Evolutionary conservation across 176 grass and related monocot species (phyloP).

Genomic region (Panicum miliaceum): DNA sequence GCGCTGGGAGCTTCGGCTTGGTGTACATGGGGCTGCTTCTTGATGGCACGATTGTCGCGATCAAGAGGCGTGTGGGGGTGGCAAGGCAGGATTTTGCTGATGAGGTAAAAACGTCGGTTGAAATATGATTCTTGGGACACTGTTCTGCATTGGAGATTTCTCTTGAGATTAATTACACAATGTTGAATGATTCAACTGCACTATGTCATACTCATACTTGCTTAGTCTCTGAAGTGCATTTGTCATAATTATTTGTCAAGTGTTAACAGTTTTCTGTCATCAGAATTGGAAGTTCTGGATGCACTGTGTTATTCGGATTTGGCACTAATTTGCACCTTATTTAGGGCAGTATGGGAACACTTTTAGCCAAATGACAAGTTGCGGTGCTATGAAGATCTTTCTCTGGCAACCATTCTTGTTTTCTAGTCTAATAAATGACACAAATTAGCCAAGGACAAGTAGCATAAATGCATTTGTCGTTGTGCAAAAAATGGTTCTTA

Average conservation of each 20-base stretch:
- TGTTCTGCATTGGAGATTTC: neutral
- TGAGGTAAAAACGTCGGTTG: slow-evolving; percentile 66
- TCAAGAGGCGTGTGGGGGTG: slow-evolving; percentile 67
- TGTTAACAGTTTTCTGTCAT: neutral
- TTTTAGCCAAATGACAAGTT: slow-evolving; percentile 34
- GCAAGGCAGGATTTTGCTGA: slow-evolving; percentile 67
- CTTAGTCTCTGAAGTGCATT: slow-evolving; percentile 20
- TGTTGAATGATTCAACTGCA: neutral
- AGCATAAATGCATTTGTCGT: slow-evolving; percentile 47
- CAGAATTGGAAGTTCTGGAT: slow-evolving; percentile 24
- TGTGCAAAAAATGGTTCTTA: slow-evolving; percentile 7
- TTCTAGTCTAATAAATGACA: slow-evolving; percentile 20
- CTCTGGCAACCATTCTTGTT: slow-evolving; percentile 34
- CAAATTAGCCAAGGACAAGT: slow-evolving; percentile 33
- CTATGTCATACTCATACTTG: neutral
- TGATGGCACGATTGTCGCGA: slow-evolving; percentile 82
- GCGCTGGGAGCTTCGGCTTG: slow-evolving; percentile 75
- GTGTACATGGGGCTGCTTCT: slow-evolving; percentile 97
- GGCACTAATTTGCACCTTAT: slow-evolving; percentile 29
- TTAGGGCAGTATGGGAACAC: slow-evolving; percentile 22
- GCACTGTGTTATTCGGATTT: slow-evolving; percentile 12
- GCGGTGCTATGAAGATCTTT: slow-evolving; percentile 32
- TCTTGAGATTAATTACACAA: neutral
- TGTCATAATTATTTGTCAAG: neutral
- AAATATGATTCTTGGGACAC: neutral